Conservation (phyloP, 805 yeast species). For the Barnettozyma californica region DNA sequence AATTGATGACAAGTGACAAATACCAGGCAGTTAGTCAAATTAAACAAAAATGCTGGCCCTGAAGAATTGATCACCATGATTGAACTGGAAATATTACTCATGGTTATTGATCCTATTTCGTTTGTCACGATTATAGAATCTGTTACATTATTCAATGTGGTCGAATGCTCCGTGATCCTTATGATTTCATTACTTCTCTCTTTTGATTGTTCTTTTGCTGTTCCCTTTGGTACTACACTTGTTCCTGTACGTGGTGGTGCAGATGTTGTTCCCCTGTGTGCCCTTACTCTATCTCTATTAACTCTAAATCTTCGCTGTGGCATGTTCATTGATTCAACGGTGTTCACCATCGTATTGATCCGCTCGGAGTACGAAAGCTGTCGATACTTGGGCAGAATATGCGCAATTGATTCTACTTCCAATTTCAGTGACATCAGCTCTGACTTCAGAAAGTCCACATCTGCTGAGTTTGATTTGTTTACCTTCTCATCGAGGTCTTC, state of each 20-base stretch:
- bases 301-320: slow-evolving; percentile 11
- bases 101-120: slow-evolving; percentile 10
- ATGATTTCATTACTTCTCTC: neutral
- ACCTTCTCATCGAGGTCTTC: neutral
- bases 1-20: slow-evolving; percentile 21
- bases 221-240: neutral
- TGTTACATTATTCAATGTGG: slow-evolving; percentile 6
- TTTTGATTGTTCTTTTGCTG: neutral
- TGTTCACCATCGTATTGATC: slow-evolving; percentile 7
- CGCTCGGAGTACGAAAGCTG: slow-evolving; percentile 18
- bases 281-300: slow-evolving; percentile 5
- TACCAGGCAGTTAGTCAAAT: slow-evolving; percentile 9
- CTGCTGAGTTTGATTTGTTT: neutral
- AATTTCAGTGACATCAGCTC: slow-evolving; percentile 6
- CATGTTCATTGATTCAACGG: neutral
- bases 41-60: slow-evolving; percentile 18
- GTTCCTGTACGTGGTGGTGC: neutral
- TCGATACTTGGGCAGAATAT: slow-evolving; percentile 20
- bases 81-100: slow-evolving; percentile 11
- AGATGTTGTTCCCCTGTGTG: neutral
- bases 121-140: slow-evolving; percentile 10
- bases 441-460: slow-evolving; percentile 6
- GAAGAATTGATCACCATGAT: slow-evolving; percentile 8
- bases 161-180: slow-evolving; percentile 1
- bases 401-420: slow-evolving; percentile 14